Percentiles rank a stretch among this genome's conserved stretches.
These are phyloP conservation scores for Bimuria novae-zelandiae DNA, from an alignment of 2,329 filamentous ascomycete species.

Conservation along the genomic window DNA sequence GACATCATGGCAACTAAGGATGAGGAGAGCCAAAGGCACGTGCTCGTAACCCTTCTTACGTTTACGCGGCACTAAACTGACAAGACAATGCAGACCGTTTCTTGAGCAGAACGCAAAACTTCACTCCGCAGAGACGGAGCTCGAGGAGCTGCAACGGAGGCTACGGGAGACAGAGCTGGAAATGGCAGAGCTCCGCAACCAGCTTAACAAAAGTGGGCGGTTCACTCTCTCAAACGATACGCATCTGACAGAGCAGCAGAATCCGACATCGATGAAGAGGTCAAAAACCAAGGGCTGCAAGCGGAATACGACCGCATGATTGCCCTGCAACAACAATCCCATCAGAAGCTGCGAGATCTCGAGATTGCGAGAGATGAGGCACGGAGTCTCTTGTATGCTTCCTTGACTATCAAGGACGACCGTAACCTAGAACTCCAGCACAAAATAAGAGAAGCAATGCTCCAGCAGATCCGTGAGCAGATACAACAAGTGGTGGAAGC, in stretches of 20 bases:
- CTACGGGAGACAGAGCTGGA: constrained; percentile 43
- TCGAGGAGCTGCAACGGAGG: constrained; percentile 41
- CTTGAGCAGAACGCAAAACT: constrained; percentile 47
- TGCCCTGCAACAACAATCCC: constrained; percentile 39
- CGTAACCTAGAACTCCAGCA: constrained; percentile 40
- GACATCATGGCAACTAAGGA: constrained; percentile 44
- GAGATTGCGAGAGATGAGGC: constrained; percentile 45
- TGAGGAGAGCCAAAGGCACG: constrained; percentile 40
- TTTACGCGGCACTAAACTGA: neutral
- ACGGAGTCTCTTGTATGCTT: constrained; percentile 35
- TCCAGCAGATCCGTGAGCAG: constrained; percentile 39
- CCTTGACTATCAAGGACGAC: constrained; percentile 38
- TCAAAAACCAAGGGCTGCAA: constrained; percentile 34
- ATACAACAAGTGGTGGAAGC: constrained; percentile 39
- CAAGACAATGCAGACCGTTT: constrained; percentile 32
- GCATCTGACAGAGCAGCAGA: constrained; percentile 19
- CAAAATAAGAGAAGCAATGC: constrained; percentile 37
- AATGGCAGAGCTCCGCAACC: constrained; percentile 42
- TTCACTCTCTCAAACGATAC: neutral
- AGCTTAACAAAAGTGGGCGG: constrained; percentile 40
- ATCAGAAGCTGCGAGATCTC: constrained; percentile 40
- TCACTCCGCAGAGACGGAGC: constrained; percentile 39
- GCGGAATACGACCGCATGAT: constrained; percentile 44
- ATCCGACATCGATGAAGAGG: constrained; percentile 37
- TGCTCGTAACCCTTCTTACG: neutral